phyloP scores from a whole-genome alignment of 768 basidiomycete genomes.

The Leucocoprinus sp. region DNA sequence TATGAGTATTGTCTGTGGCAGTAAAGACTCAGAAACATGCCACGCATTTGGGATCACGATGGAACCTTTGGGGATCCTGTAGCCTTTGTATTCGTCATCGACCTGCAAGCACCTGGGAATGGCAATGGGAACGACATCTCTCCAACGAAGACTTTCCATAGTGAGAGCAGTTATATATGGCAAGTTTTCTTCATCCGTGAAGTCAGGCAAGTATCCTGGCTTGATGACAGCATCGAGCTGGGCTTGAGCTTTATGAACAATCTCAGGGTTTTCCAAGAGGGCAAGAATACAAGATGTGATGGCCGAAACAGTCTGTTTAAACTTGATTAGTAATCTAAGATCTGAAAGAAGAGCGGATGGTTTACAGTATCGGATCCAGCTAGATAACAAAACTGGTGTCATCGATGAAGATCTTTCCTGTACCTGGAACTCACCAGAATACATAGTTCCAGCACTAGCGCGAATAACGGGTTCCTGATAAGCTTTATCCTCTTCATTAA shows the following conservation, averaged over 20 bases:
- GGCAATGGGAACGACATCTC: conserved; percentile 18
- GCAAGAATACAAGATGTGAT: conserved; percentile 12
- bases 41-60: conserved; percentile 26
- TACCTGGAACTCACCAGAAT: conserved; percentile 13
- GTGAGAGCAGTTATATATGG: conserved; percentile 25
- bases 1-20: background rate
- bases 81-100: conserved; percentile 25
- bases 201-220: conserved; percentile 23
- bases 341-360: background rate
- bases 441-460: conserved; percentile 17
- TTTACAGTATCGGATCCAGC: conserved; percentile 18
- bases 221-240: conserved; percentile 28
- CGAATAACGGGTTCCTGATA: conserved; percentile 18
- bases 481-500: conserved; percentile 10
- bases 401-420: background rate
- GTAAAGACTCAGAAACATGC: conserved; percentile 12
- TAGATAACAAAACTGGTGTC: background rate
- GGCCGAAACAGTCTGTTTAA: conserved; percentile 5
- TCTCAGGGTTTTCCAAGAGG: conserved; percentile 15
- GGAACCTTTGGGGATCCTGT: conserved; percentile 24
- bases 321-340: background rate
- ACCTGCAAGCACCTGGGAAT: conserved; percentile 16
- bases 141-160: conserved; percentile 24
- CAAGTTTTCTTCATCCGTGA: conserved; percentile 19
- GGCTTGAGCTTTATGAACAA: conserved; percentile 23